Percentiles rank a stretch among this genome's conserved stretches.
Evolutionary conservation across 2,329 filamentous ascomycete species (phyloP).

Genomic region (Pseudogymnoascus sp.): DNA sequence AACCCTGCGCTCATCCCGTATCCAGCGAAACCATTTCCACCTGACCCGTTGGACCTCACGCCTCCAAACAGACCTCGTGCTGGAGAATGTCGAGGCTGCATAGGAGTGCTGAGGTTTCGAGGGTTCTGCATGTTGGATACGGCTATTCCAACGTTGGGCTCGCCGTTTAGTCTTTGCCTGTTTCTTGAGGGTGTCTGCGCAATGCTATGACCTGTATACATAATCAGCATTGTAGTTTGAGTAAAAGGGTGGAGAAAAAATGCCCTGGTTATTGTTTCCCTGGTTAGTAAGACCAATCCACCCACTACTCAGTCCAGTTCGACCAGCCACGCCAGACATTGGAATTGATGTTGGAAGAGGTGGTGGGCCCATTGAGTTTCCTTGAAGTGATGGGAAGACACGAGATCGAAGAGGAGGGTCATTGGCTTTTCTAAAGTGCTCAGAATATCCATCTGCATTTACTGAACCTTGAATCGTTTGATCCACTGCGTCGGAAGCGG

Average conservation of each 20-base stretch:
- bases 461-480: slow-evolving; percentile 30
- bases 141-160: slow-evolving; percentile 12
- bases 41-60: slow-evolving; percentile 16
- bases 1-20: slow-evolving; percentile 30
- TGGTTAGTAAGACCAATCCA: background rate
- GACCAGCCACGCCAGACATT: background rate
- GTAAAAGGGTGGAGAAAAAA: background rate
- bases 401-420: background rate
- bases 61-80: slow-evolving; percentile 14
- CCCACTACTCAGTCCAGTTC: background rate
- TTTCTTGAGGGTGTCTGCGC: slow-evolving; percentile 26
- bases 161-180: slow-evolving; percentile 20
- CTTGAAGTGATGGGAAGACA: background rate
- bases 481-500: slow-evolving; percentile 43
- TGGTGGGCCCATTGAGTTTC: background rate
- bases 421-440: slow-evolving; percentile 16
- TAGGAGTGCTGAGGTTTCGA: slow-evolving; percentile 15
- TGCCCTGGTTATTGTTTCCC: background rate
- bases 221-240: background rate
- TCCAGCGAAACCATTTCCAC: slow-evolving; percentile 20
- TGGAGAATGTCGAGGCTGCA: slow-evolving; percentile 11
- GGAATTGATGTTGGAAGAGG: background rate
- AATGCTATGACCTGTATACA: slow-evolving; percentile 17
- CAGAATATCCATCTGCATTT: slow-evolving; percentile 20
- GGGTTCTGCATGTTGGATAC: slow-evolving; percentile 16